Base-by-base conservation (phyloP, 2,329 filamentous ascomycete species). In the Exophiala mesophila region DNA sequence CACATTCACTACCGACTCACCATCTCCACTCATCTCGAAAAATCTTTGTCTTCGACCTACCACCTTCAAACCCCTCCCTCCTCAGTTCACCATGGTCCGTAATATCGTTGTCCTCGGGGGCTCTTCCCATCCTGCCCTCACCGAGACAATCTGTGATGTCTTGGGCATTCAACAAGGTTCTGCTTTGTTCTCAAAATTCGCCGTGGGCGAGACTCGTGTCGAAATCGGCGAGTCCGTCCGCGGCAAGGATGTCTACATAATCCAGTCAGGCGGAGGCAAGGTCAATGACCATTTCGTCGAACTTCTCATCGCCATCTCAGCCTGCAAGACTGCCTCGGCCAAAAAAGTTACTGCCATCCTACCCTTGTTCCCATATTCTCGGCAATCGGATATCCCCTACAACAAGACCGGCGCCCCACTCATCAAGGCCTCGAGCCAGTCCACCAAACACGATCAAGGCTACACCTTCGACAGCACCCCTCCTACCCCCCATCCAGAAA, bases 181-280 rank as follows among this genome's bases (percentile, higher is more conserved):
- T 60, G 84, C 90, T 55, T 80, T 89, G 49, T 80, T 97, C 36
- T 78, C 75, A 61, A 96, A 96, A 70, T 98, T 98, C 71, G 87
- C 88, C 21, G 88, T 92, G 39, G 92, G 92, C 55, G 92, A 97
- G 71, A 94, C 86, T 55, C 82, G 90, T 41, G 90, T 94, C 51
- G 92, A 97, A 67, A 94, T 98, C 60, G 78, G 89, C 64, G 92
- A 98, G 67, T 95, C 88, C 10, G 92, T 98, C 38, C 85, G 92
- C 57, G 92, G 87, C 57, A 98, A 98, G 66, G 92, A 98, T 79
- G 92, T 96, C 63, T 98, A 94, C 71, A 96, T 97, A 63, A 88
- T 98, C 59, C 90, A 97, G 68, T 92, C 88, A 30, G 88, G 88
- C 56, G 87, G 87, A 56, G 88, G 88, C 52, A 85, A 85, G 58